Percentiles rank a stretch among this genome's conserved stretches.
phyloP scores from a whole-genome alignment of 805 yeast species.

The Starmera amethionina region DNA sequence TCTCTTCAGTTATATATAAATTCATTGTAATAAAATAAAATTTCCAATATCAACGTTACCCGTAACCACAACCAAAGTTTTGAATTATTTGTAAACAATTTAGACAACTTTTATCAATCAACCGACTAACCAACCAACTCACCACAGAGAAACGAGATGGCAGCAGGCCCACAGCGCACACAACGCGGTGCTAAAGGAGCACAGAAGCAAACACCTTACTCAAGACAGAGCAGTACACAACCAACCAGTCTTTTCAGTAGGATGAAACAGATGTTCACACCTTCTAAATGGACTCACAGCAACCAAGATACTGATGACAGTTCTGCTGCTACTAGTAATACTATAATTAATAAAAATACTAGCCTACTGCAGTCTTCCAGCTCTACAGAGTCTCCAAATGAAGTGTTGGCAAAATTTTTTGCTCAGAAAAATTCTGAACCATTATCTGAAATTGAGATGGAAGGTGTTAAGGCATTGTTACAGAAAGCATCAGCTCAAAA shows the following conservation, averaged over 20 bases:
- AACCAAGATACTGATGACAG: constrained; percentile 3
- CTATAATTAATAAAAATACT: constrained; percentile 1
- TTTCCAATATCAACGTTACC: too few relatives aligned
- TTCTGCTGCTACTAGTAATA: constrained; percentile 1
- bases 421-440: constrained; percentile 68
- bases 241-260: constrained; percentile 13
- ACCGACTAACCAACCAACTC: too few relatives aligned
- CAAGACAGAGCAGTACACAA: constrained; percentile 3
- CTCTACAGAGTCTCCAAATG: constrained; percentile 36
- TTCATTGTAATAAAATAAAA: too few relatives aligned
- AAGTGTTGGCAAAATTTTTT: constrained; percentile 58
- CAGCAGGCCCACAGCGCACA: too few relatives aligned
- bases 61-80: too few relatives aligned
- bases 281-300: constrained; percentile 7
- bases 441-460: constrained; percentile 63
- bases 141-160: too few relatives aligned
- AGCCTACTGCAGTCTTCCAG: constrained; percentile 11
- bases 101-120: too few relatives aligned
- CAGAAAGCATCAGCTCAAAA: constrained; percentile 25
- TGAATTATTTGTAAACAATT: too few relatives aligned
- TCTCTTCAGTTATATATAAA: neutral
- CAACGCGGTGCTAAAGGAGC: too few relatives aligned
- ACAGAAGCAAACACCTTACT: constrained; percentile 5
- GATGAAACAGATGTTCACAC: constrained; percentile 17
- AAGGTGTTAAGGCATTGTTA: constrained; percentile 64